Conservation (phyloP, 1,139 yeast species). For the Diutina sp. region DNA sequence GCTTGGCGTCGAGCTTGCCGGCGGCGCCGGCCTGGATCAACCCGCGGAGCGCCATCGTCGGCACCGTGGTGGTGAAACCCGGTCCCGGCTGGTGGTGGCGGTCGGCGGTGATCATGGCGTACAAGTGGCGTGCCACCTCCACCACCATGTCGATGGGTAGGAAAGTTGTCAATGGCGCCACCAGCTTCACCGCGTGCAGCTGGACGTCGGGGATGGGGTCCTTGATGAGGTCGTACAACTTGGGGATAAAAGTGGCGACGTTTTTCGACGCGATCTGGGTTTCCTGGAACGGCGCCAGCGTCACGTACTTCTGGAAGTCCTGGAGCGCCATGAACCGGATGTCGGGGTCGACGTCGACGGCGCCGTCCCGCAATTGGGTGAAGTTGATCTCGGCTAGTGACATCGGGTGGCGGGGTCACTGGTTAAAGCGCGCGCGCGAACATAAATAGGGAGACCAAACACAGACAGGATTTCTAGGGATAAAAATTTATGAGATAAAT, state of each 20-base stretch:
- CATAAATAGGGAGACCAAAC: background rate
- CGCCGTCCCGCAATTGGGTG: conserved; percentile 27
- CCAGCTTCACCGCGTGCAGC: conserved; percentile 57
- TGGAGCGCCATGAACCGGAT: conserved; percentile 78
- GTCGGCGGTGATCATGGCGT: background rate
- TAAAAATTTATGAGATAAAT: no score
- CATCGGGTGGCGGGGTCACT: background rate
- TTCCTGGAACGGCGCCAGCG: conserved; percentile 10
- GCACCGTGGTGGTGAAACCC: conserved; percentile 44
- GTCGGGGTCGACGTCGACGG: conserved; percentile 68
- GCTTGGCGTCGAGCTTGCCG: conserved; percentile 12
- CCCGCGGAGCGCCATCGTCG: conserved; percentile 59
- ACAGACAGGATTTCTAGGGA: no score
- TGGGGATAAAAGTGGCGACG: conserved; percentile 30
- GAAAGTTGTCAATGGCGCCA: conserved; percentile 22
- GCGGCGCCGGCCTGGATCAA: conserved; percentile 8
- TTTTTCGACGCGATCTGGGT: conserved; percentile 4
- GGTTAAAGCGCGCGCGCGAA: background rate
- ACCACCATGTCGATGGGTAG: background rate
- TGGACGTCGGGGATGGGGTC: conserved; percentile 72
- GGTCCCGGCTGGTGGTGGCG: background rate
- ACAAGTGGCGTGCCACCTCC: background rate
- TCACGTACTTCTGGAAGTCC: conserved; percentile 46
- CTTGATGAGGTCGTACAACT: conserved; percentile 38
- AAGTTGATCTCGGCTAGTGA: conserved; percentile 7